Evolutionary conservation across 495 filamentous ascomycete genomes (phyloP), one percentile per base, ranked within the genome.

Genomic region (Friedmanniomyces simplex): DNA sequence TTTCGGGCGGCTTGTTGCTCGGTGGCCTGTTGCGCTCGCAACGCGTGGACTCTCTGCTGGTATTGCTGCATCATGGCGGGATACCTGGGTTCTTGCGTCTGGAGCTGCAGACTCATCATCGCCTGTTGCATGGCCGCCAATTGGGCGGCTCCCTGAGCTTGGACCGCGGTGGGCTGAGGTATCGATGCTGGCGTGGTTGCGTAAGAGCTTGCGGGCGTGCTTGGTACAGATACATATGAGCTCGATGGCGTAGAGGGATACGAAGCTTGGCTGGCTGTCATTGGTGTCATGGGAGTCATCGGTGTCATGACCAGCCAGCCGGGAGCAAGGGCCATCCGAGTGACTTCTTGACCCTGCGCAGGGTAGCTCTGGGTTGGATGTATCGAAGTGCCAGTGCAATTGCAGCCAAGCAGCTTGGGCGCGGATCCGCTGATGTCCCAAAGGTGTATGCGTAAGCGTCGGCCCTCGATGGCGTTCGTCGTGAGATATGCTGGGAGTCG

Each of bases 401-500:
- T 59, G 50, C 56, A 59, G n/a, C 34, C 10, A n/a, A 58, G 28
- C 21, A 54, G 20, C 10, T 28, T 48, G 21, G 55, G 18, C 22
- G n/a, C 24, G 20, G 14, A 12, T 6, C 41, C 26, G 22, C 41
- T 30, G 10, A 39, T 54, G 20, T 57, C 59, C 54, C 54, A 62
- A 32, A 57, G 48, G 20, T 62, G 54, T 6, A 62, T 54, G 16
- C 25, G 32, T 2, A 62, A 28, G 5, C 26, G 10, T 10, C 50
- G 32, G 4, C 43, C 43, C 20, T 54, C 54, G 26, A 57, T 28
- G 18, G n/a, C 12, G n/a, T 34, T 49, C 12, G 6, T 24, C 1
- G 42, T 39, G 2, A 62, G 36, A 30, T 53, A 58, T 16, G 45
- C 59, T 62, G 55, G 11, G 8, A 22, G 20, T 25, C 18, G 59